A percentile compares a stretch with the other conserved stretches of the same genome.
Evolutionary conservation across 768 basidiomycete species (phyloP).

Genomic region (Austroboletus eburneus): DNA sequence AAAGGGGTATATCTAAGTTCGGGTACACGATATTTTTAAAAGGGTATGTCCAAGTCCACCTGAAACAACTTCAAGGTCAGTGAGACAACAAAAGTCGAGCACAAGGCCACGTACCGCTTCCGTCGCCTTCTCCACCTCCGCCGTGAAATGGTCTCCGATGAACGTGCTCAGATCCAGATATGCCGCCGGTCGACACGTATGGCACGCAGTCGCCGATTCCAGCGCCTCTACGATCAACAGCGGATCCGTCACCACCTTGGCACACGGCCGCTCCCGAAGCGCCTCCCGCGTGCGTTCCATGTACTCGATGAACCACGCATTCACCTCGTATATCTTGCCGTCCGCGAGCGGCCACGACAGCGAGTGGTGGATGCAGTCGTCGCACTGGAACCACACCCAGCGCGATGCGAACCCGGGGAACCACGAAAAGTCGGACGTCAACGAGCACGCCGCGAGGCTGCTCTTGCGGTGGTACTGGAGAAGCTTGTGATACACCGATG

Average conservation of each 20-base stretch:
- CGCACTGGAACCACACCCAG: conserved; percentile 38
- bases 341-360: conserved; percentile 33
- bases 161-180: conserved; percentile 32
- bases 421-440: conserved; percentile 35
- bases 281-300: conserved; percentile 31
- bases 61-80: too few species aligned
- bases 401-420: conserved; percentile 34
- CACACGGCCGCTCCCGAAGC: conserved; percentile 29
- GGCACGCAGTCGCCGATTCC: conserved; percentile 25
- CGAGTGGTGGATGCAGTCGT: conserved; percentile 32
- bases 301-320: conserved; percentile 33
- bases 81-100: too few species aligned
- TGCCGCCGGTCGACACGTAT: conserved; percentile 28
- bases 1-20: too few species aligned
- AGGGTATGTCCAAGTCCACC: conserved; percentile 24
- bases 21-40: conserved; percentile 11
- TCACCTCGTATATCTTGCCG: conserved; percentile 34
- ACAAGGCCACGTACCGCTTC: conserved; percentile 28
- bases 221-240: conserved; percentile 30
- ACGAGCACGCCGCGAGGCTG: conserved; percentile 26
- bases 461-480: conserved; percentile 35
- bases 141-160: conserved; percentile 27
- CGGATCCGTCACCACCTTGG: conserved; percentile 29
- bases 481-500: conserved; percentile 33
- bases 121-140: conserved; percentile 27